Base-by-base conservation (phyloP, 208 protist genomes). In the Trypanosoma platydactyli region DNA sequence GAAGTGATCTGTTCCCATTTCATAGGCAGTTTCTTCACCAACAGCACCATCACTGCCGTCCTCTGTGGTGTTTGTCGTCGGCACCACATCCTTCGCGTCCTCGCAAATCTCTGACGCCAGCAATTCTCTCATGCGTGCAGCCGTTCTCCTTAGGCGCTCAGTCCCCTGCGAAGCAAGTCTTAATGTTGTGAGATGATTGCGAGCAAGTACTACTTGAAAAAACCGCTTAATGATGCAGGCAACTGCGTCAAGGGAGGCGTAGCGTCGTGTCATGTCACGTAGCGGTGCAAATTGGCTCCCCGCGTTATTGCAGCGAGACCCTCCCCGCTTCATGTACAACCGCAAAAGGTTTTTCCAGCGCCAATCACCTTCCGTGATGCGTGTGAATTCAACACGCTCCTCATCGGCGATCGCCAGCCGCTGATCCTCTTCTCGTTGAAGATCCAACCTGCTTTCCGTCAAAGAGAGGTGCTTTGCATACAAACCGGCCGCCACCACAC, bases 181-280 rank as follows among this genome's bases (percentile, higher is more conserved):
- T 15, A 20, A 18, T 7, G n/a, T 30, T 9, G 15, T 3, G 27
- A 18, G 64, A 52, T 25, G 29, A 7, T 22, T 33, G 42, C 73
- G 58, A 15, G 5, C 16, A 20, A 33, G 15, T 20, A 27, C 1
- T 20, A 33, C 5, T 3, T 45, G 16, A 24, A 66, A 56, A 46
- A 81, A 81, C 3, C 76, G 54, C 29, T 40, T 11, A 35, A 81
- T 57, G 29, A 81, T 54, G 33, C 46, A 25, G 45, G 66, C 71
- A 9, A 54, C 60, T 5, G 65, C 52, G 44, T 78, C 48, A 12
- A 81, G 62, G 4, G 76, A 81, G 3, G 52, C 60, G 58, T 64
- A 78, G 49, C 73, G 52, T 3, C 22, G 12, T 29, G 59, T 65
- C 15, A 68, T 13, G 29, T 58, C 70, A 24, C 29, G 44, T 1